Percentiles rank a stretch among this genome's conserved stretches.
phyloP scores from a whole-genome alignment of 768 basidiomycete genomes.

The Suillus cothurnatus region DNA sequence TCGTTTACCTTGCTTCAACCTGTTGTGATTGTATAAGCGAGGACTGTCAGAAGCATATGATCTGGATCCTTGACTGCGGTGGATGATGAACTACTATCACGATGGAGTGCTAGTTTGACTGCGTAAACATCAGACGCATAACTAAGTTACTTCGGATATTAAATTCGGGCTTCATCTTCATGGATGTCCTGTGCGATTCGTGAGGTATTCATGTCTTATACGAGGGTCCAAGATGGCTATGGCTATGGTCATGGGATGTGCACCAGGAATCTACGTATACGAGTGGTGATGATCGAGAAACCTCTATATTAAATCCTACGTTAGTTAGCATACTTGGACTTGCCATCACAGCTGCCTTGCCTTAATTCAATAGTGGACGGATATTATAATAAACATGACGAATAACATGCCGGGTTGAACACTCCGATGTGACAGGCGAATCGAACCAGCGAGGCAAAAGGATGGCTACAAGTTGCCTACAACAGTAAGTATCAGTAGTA shows the following conservation, averaged over 20 bases:
- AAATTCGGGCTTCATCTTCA: background rate
- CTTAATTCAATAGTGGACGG: background rate
- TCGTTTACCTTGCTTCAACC: background rate
- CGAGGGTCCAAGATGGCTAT: too few species aligned
- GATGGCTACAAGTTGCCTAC: background rate
- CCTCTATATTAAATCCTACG: too few species aligned
- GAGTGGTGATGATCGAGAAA: background rate
- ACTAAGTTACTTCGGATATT: background rate
- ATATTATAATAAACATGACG: background rate
- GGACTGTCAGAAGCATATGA: too few species aligned
- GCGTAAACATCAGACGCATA: background rate
- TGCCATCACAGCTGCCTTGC: background rate
- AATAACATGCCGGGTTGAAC: background rate
- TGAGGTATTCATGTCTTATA: background rate
- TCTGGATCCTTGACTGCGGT: background rate
- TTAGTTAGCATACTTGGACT: background rate
- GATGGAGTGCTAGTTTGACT: background rate
- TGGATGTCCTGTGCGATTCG: background rate
- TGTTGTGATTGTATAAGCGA: background rate
- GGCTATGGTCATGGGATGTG: background rate
- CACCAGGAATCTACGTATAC: background rate
- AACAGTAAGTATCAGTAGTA: background rate
- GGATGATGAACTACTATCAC: background rate
- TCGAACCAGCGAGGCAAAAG: background rate
- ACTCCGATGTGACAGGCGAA: background rate